Evolutionary conservation across 1,284 basidiomycete genomes (phyloP).

Genomic region (Mycena citricolor): DNA sequence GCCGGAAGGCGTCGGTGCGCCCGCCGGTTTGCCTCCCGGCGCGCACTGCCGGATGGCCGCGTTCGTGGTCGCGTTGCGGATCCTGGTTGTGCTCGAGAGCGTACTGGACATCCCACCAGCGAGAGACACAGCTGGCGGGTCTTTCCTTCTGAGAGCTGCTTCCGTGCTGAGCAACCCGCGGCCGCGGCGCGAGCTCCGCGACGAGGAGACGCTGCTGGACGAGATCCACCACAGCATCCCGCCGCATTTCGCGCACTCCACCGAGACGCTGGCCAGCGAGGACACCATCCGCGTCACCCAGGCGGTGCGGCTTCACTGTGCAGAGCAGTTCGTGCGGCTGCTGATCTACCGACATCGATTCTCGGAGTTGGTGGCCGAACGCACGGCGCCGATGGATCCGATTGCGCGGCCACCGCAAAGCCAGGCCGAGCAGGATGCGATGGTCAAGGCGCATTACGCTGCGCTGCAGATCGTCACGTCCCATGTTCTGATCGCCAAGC

Average conservation of each 20-base stretch:
- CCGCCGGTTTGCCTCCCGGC: conserved; percentile 54
- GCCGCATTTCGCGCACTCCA: conserved; percentile 74
- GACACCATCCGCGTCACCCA: conserved; percentile 88
- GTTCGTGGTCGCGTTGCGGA: conserved; percentile 72
- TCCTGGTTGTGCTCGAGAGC: conserved; percentile 82
- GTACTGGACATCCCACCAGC: conserved; percentile 72
- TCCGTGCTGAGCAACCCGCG: conserved; percentile 53
- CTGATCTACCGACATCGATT: conserved; percentile 76
- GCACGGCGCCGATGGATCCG: conserved; percentile 30
- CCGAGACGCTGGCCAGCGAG: conserved; percentile 79
- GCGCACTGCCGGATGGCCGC: conserved; percentile 76
- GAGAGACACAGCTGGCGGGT: conserved; percentile 46
- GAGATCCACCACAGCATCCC: conserved; percentile 75
- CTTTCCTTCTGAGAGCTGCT: conserved; percentile 62
- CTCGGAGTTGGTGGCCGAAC: conserved; percentile 68
- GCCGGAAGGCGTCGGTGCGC: conserved; percentile 64
- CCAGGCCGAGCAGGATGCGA: conserved; percentile 66
- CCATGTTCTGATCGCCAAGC: conserved; percentile 80
- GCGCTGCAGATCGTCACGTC: conserved; percentile 81
- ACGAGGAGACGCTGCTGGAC: conserved; percentile 79
- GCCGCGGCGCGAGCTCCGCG: conserved; percentile 51
- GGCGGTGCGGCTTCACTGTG: conserved; percentile 79
- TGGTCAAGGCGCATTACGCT: conserved; percentile 66
- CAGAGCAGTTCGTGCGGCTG: conserved; percentile 83
- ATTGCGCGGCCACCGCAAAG: conserved; percentile 26